Base-by-base conservation (phyloP, 441 rosid genomes). In the Hura crepitans region DNA sequence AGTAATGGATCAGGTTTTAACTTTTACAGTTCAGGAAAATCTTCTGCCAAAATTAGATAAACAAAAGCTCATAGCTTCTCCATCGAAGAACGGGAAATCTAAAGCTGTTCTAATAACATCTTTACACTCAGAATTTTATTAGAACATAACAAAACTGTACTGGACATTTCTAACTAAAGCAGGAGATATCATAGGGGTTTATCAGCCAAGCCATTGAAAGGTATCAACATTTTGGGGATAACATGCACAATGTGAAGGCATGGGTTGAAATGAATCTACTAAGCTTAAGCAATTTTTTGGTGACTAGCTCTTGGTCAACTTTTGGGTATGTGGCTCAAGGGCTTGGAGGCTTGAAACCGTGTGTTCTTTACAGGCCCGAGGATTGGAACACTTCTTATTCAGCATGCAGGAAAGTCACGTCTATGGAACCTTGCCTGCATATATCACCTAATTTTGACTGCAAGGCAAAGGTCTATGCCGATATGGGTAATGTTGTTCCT, bases 241-340 rank as follows among this genome's bases (percentile, higher is more conserved):
- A 64, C 51, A 62, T 58, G 33, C 96, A 87, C 81, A 80, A 88
- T 73, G 64, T 77, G 78, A 86, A 85, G 78, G 96, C 93, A 0
- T 83, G 86, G 75, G 86, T 88, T 0, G 96, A 90, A 72, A 86
- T 87, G 73, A 85, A 86, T 66, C 72, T 89, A 13, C 70, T 89
- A 53, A 89, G 96, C 77, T 45, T 90, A 72, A 75, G 74, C 2
- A 87, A 90, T 61, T 76, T 78, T 6, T 64, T 90, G 46, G 81
- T 87, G 17, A 88, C 93, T 14, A 90, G 89, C 70, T 65, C 89
- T 0, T 66, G 88, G 85, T 90, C 96, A 3, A 90, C 90, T 0
- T 90, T 90, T 3, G 91, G 96, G 15, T 88, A 90, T 27, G 87
- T 90, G 57, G 87, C 93, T 67, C 91, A 86, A 65, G 86, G 93